Evolutionary conservation across 495 filamentous ascomycete species (phyloP), one percentile per base, ranked within the genome.

Genomic region (Pyrenula aspistea): DNA sequence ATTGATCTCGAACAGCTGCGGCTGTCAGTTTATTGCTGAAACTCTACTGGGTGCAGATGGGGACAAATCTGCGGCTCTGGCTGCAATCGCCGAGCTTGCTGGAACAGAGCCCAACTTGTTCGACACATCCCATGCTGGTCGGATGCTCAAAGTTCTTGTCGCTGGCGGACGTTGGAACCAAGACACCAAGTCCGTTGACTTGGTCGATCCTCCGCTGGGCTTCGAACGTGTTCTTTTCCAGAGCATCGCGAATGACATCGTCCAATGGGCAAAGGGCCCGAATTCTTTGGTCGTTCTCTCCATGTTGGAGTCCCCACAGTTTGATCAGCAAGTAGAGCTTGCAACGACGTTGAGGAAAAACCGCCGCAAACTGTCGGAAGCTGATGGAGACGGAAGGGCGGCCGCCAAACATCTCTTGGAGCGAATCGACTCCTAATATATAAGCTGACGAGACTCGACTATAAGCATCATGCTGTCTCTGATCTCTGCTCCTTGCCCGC

Each of bases 141-240:
- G 87, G 53, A 86, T 96, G 83, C 79, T 95, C 59, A 96, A 95
- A 71, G 84, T 84, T 0, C 78, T 99, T 1, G 87, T 96, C 23
- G 80, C 86, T 25, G 92, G 93, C 21, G 93, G 94, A 10, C 82
- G 78, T 22, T 98, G 85, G 67, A 89, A 96, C 70, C 75, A 73
- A 22, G 77, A 74, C 31, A 74, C 77, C 2, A 88, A 87, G 67
- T 78, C 76, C 52, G 71, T 95, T 50, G 81, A 82, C 63, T 79
- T 81, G 57, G 76, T 84, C 19, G 77, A 87, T n/a, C 89, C 90
- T 8, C 72, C 83, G n/a, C 75, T 95, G 53, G 77, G 82, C 59
- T 98, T 96, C 71, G 82, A 89, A 59, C 77, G 80, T 56, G 70
- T 87, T 51, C 71, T 97, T 12, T 97, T 88, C 61, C 81, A 85